Conservation (phyloP, 1,139 yeast genomes). For the Sugiyamaella castrensis region DNA sequence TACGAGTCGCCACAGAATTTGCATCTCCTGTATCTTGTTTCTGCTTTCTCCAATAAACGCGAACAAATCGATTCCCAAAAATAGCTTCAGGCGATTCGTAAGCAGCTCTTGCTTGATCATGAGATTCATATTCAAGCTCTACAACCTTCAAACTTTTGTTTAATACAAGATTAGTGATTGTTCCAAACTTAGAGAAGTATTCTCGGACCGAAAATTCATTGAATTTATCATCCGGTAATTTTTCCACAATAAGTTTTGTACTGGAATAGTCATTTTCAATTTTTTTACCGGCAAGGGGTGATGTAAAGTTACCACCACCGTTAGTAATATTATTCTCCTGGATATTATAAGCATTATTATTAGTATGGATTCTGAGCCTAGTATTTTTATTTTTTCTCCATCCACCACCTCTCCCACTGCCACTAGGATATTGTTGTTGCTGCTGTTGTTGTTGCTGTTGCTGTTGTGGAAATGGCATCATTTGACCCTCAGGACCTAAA, state of each 20-base stretch:
- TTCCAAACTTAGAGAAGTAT: conserved; percentile 46
- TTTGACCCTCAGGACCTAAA: conserved; percentile 3
- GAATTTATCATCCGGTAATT: conserved; percentile 44
- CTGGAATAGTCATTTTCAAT: conserved; percentile 27
- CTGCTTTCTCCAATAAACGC: conserved; percentile 43
- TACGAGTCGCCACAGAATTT: conserved; percentile 6
- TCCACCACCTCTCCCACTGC: neutral
- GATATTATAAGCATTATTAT: neutral
- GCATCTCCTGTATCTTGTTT: conserved; percentile 14
- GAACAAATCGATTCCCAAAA: conserved; percentile 49
- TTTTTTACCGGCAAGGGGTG: conserved; percentile 14
- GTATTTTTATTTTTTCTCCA: neutral
- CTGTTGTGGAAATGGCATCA: conserved; percentile 3
- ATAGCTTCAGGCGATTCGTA: conserved; percentile 46
- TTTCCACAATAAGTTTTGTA: conserved; percentile 41
- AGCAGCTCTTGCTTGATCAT: conserved; percentile 43
- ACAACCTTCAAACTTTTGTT: conserved; percentile 34
- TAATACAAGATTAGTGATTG: conserved; percentile 35
- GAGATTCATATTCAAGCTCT: conserved; percentile 41
- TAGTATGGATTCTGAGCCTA: neutral
- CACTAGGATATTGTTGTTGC: neutral
- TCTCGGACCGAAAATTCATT: conserved; percentile 36
- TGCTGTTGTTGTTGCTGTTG: neutral
- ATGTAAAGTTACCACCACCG: conserved; percentile 6
- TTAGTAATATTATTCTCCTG: conserved; percentile 3